Conservation (phyloP, 169 alveolate species). For the Plasmodium vivax region DNA sequence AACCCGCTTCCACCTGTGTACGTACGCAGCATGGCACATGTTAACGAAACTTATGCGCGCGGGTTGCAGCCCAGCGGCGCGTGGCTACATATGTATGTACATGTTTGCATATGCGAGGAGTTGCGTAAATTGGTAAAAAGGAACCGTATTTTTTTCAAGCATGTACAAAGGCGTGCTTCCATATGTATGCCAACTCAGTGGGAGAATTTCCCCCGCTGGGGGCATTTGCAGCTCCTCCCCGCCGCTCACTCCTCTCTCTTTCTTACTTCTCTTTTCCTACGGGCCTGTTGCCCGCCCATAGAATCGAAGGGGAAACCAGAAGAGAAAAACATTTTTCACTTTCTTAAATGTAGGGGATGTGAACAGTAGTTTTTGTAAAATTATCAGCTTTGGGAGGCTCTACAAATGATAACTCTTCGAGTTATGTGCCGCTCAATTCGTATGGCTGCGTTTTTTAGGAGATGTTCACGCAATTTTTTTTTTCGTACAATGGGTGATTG, state of each 20-base stretch:
- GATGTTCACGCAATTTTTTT: background rate
- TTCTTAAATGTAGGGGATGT: background rate
- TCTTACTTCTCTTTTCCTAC: conserved; percentile 74
- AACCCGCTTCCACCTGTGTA: background rate
- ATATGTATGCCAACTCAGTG: background rate
- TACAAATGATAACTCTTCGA: background rate
- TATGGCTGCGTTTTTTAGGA: background rate
- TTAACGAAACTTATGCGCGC: background rate
- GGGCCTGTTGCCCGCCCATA: conserved; percentile 75
- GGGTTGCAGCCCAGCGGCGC: background rate
- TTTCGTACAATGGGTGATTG: background rate
- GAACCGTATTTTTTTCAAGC: background rate
- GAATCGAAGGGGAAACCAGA: conserved; percentile 74
- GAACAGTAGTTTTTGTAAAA: background rate
- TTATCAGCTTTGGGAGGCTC: background rate
- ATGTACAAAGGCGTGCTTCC: background rate
- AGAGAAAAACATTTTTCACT: conserved; percentile 62
- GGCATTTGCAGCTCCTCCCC: background rate
- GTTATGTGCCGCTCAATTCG: background rate
- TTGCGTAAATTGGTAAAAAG: background rate
- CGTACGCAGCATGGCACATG: background rate
- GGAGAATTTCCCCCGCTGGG: background rate
- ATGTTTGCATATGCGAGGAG: background rate
- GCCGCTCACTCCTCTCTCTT: background rate
- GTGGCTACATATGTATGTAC: background rate